Conservation (phyloP, 129 eudicot genomes). For the Chrysanthemum makinoi region DNA sequence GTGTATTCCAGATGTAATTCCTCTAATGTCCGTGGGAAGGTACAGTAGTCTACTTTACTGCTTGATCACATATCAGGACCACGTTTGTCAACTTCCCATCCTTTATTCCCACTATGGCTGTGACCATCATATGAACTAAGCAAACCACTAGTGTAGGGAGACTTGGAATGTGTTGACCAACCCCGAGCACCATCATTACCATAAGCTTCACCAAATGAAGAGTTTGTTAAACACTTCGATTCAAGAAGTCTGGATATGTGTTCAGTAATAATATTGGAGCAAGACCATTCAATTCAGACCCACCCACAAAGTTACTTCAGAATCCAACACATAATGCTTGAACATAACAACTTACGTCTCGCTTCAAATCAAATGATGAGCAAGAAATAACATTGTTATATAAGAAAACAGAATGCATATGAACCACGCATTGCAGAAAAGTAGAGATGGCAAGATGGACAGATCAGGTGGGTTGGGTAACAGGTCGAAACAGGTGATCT, state of each 20-base stretch:
- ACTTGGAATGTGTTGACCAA: constrained; percentile 67
- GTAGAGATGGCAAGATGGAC: too few relatives aligned
- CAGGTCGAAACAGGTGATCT: constrained; percentile 41
- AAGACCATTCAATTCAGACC: constrained; percentile 58
- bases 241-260: constrained; percentile 41
- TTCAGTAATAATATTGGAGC: not conserved
- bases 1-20: constrained; percentile 69
- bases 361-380: constrained; percentile 57
- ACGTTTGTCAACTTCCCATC: constrained; percentile 57
- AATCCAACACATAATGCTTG: constrained; percentile 76
- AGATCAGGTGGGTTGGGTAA: too few relatives aligned
- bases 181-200: constrained; percentile 70
- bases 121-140: constrained; percentile 56
- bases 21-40: constrained; percentile 55
- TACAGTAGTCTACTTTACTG: constrained; percentile 45
- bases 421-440: not conserved
- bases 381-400: constrained; percentile 43
- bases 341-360: constrained; percentile 89
- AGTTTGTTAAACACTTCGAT: constrained; percentile 65
- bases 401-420: not conserved
- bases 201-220: constrained; percentile 96
- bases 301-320: constrained; percentile 36
- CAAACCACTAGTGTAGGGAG: constrained; percentile 53
- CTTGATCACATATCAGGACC: constrained; percentile 39
- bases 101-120: constrained; percentile 46